A percentile compares a stretch with the other conserved stretches of the same genome.
phyloP scores from a whole-genome alignment of 495 filamentous ascomycete genomes.

The Aspergillus nanangensis region DNA sequence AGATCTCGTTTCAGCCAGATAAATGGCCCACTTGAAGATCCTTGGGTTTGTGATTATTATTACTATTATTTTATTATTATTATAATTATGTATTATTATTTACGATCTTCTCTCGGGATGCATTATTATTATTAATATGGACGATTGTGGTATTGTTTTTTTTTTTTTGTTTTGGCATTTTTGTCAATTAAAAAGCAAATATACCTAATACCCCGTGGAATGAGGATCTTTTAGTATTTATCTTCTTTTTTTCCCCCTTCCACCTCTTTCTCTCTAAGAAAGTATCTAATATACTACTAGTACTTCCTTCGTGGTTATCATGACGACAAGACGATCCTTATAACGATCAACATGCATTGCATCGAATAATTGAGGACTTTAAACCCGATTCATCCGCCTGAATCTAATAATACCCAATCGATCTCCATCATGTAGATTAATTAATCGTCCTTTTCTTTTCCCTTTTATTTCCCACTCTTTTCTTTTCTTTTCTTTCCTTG shows the following conservation, averaged over 20 bases:
- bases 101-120: too few relatives aligned
- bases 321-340: too few relatives aligned
- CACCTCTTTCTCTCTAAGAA: too few relatives aligned
- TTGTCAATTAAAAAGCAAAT: background rate
- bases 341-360: slow-evolving; percentile 6
- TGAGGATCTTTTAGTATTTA: too few relatives aligned
- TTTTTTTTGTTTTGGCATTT: background rate
- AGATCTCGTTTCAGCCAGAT: slow-evolving; percentile 8
- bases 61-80: too few relatives aligned
- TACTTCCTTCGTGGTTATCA: too few relatives aligned
- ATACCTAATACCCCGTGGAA: slow-evolving; percentile 2
- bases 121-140: too few relatives aligned
- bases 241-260: too few relatives aligned
- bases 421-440: slow-evolving; percentile 1
- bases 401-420: background rate
- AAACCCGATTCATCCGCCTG: background rate
- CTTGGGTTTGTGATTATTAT: too few relatives aligned
- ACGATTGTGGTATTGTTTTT: background rate
- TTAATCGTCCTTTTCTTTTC: slow-evolving; percentile 1
- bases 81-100: too few relatives aligned
- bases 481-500: background rate
- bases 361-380: background rate
- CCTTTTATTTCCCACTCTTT: slow-evolving; percentile 2
- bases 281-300: too few relatives aligned
- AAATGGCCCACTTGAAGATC: background rate